Percentiles rank a stretch among this genome's conserved stretches.
phyloP scores from a whole-genome alignment of 2,329 filamentous ascomycete species.

The Ambrosiella beaveri region DNA sequence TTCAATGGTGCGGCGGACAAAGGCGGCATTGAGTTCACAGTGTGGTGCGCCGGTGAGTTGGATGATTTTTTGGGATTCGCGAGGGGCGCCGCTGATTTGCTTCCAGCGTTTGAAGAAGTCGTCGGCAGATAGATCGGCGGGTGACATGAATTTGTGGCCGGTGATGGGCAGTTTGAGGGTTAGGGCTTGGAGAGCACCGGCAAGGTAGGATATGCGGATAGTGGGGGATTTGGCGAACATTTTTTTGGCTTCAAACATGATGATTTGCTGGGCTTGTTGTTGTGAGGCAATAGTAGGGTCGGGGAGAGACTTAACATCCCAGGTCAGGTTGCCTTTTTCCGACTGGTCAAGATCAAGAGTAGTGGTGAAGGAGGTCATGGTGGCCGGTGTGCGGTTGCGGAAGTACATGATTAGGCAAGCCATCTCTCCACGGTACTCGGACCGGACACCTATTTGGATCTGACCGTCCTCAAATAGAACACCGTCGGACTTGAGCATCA shows the following conservation, averaged over 20 bases:
- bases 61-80: constrained; percentile 82
- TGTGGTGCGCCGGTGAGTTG: constrained; percentile 33
- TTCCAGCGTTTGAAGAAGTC: constrained; percentile 99
- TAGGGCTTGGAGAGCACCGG: constrained; percentile 78
- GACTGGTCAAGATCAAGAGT: constrained; percentile 65
- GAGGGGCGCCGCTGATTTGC: constrained; percentile 77
- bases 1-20: constrained; percentile 55
- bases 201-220: constrained; percentile 84
- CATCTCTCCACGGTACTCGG: constrained; percentile 88
- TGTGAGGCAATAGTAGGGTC: constrained; percentile 62
- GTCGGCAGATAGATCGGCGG: constrained; percentile 67
- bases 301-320: constrained; percentile 76
- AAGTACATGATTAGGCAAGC: constrained; percentile 94
- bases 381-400: constrained; percentile 74
- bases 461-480: constrained; percentile 90
- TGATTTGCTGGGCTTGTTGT: constrained; percentile 75
- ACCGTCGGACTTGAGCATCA: constrained; percentile 67
- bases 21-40: constrained; percentile 50
- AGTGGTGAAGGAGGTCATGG: constrained; percentile 83
- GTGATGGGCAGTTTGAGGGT: constrained; percentile 80
- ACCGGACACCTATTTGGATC: constrained; percentile 78
- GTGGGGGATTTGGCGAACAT: constrained; percentile 76
- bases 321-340: constrained; percentile 51
- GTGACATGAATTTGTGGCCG: constrained; percentile 93
- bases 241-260: constrained; percentile 78